Evolutionary conservation across 148 eudicot species (phyloP), one percentile per base, ranked within the genome.

Genomic region (Nepenthes gracilis): DNA sequence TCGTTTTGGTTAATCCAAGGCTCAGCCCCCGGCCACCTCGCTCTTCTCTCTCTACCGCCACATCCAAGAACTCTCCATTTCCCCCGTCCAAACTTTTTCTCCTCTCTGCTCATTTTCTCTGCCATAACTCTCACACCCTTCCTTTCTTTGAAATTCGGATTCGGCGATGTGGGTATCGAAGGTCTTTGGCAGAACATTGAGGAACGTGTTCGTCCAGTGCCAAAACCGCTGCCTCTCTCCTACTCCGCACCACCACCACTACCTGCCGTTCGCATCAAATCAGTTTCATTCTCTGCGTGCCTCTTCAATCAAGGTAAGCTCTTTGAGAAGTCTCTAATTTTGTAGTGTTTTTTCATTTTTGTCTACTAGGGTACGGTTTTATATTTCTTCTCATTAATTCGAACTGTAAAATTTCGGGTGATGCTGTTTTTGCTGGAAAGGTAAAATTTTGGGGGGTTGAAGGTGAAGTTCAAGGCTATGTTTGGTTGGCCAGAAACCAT

Each of bases 81-180:
- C 23, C 23, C 23, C 45, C 8, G 45, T 8, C 45, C 45, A 40
- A 40, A 40, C 45, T 3, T 8, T 40, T 40, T 8, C 45, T 40
- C 45, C 45, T 40, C 45, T 40, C 45, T 8, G 8, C 45, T 40
- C 8, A 3, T 40, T 8, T 40, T 40, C 45, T 40, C 45, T 8
- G 45, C 8, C 45, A 40, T 8, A 8, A 3, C 45, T 40, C 45
- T 40, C 45, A 3, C 45, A 0, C 45, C 8, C 45, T 40, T 8
- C 8, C 45, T 40, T 8, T 40, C 45, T 40, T 1, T 40, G 45
- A 4, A 40, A 40, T 40, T 40, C 8, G 45, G 8, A 40, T 40
- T 40, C 8, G 8, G 6, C 4, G 45, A 90, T 90, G 95, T 72
- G 82, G 58, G 36, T 87, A 10, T 38, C 74, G 9, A 80, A 82